These are phyloP conservation scores for Aspergillus carbonarius DNA, from an alignment of 2,329 filamentous ascomycete genomes.

Conservation along the genomic window DNA sequence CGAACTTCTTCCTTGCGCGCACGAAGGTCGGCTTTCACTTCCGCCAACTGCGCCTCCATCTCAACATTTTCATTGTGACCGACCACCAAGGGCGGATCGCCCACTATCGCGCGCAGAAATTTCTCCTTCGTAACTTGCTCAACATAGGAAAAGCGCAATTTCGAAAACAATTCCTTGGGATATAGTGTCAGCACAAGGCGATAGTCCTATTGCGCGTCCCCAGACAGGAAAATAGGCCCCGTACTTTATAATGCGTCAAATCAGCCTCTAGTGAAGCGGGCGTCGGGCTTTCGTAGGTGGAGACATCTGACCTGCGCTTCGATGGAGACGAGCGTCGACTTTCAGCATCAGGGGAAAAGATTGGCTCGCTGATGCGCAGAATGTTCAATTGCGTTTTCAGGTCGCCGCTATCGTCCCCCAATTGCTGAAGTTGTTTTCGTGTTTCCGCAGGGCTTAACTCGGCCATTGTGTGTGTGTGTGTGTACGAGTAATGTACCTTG, in stretches of 20 bases:
- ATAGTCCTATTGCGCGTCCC: neutral
- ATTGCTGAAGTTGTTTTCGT: conserved; percentile 49
- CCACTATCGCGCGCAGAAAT: conserved; percentile 88
- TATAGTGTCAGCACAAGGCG: conserved; percentile 2
- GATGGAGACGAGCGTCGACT: conserved; percentile 31
- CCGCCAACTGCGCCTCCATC: conserved; percentile 67
- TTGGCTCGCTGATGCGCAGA: conserved; percentile 72
- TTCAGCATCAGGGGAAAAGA: conserved; percentile 51
- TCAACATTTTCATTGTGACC: conserved; percentile 77
- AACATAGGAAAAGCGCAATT: conserved; percentile 94
- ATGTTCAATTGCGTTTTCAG: conserved; percentile 59
- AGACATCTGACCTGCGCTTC: conserved; percentile 70
- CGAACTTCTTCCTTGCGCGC: conserved; percentile 76
- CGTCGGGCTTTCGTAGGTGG: conserved; percentile 65
- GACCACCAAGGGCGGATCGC: conserved; percentile 83
- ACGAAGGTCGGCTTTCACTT: conserved; percentile 73
- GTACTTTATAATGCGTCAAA: conserved; percentile 77
- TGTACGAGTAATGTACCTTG: neutral
- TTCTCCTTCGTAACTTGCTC: conserved; percentile 99
- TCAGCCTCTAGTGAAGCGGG: conserved; percentile 80
- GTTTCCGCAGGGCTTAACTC: conserved; percentile 22
- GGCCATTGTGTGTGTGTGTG: conserved; percentile 20
- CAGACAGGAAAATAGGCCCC: neutral
- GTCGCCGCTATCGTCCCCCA: conserved; percentile 49
- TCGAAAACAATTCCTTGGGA: conserved; percentile 78